These are phyloP conservation scores for Clausena lansium DNA, from an alignment of 345 rosid genomes.

Conservation along the genomic window DNA sequence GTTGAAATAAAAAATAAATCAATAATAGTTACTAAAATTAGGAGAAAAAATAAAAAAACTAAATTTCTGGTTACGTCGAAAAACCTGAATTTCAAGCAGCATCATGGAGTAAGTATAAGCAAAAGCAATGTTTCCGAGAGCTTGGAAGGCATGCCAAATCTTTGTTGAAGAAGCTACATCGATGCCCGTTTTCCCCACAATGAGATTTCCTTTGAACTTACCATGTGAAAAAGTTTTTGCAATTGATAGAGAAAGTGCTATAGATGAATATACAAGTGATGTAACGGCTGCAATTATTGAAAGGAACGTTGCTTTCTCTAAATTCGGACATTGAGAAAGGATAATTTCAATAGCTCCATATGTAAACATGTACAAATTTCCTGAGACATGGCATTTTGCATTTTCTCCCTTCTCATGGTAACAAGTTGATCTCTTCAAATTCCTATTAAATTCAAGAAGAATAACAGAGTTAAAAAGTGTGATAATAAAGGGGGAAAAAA, in stretches of 20 bases:
- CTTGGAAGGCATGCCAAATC: constrained; percentile 49
- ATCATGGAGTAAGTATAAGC: constrained; percentile 40
- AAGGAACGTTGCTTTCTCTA: constrained; percentile 26
- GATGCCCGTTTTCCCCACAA: background rate
- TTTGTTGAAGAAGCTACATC: background rate
- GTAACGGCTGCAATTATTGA: constrained; percentile 26
- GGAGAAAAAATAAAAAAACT: background rate
- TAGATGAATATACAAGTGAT: constrained; percentile 17
- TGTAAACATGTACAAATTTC: constrained; percentile 23
- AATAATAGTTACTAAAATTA: background rate
- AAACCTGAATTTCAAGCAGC: constrained; percentile 32
- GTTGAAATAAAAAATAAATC: background rate
- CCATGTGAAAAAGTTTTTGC: background rate
- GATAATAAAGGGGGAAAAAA: background rate
- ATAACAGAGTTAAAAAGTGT: background rate
- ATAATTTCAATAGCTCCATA: constrained; percentile 33
- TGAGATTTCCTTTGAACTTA: constrained; percentile 1
- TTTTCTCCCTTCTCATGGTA: constrained; percentile 18
- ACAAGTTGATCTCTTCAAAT: constrained; percentile 32
- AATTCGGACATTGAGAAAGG: constrained; percentile 50
- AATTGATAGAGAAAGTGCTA: constrained; percentile 15
- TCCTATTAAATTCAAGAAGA: constrained; percentile 18
- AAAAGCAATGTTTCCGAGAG: constrained; percentile 52
- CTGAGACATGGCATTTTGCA: constrained; percentile 22
- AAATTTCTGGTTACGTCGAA: too few species aligned